These are phyloP conservation scores for Solanum neorickii DNA, from an alignment of 257 asterid genomes.

Conservation along the genomic window DNA sequence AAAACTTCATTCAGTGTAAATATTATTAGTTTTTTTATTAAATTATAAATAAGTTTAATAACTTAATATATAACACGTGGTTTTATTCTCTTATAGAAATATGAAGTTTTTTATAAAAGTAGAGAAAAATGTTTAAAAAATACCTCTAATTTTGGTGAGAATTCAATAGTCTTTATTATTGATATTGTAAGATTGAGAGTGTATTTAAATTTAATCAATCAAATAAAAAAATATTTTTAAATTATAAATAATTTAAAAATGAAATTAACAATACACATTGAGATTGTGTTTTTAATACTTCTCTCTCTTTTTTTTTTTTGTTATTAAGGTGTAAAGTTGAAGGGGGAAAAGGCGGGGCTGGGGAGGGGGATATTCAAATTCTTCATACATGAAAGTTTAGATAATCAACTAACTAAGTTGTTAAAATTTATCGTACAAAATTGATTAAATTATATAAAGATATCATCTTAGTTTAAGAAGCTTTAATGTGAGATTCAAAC, in stretches of 20 bases:
- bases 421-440: neutral
- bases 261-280: neutral
- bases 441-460: neutral
- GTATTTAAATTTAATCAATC: too few species aligned
- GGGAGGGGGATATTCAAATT: too few species aligned
- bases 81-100: too few species aligned
- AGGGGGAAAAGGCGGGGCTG: fast-evolving
- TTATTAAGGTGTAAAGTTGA: neutral
- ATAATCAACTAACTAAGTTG: neutral
- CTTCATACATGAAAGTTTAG: too few species aligned
- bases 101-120: too few species aligned
- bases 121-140: neutral
- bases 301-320: neutral
- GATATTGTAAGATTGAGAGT: too few species aligned
- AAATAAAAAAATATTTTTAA: too few species aligned
- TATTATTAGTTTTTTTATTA: neutral
- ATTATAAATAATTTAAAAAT: too few species aligned
- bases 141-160: fast-evolving
- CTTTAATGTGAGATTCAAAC: neutral
- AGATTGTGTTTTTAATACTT: too few species aligned
- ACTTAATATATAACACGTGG: too few species aligned
- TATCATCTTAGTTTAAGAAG: neutral
- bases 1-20: neutral
- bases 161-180: too few species aligned
- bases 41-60: too few species aligned